A percentile compares a stretch with the other conserved stretches of the same genome.
Conservation (phyloP, 495 filamentous ascomycete species). For the Trichoderma parareesei region DNA sequence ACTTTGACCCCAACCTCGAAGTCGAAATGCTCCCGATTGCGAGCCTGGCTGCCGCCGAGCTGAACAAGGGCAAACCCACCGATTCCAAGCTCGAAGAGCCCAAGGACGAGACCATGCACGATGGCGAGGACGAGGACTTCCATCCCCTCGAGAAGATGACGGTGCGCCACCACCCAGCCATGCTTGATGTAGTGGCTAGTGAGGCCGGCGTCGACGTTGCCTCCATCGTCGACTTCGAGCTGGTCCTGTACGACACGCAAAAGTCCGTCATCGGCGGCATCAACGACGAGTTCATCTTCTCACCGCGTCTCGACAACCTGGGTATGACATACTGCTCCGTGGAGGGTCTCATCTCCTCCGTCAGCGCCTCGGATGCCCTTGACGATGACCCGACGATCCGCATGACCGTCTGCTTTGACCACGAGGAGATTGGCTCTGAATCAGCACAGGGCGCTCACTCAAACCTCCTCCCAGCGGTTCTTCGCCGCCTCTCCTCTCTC, state of each 20-base stretch:
- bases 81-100: constrained; percentile 24
- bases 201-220: constrained; percentile 59
- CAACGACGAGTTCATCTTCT: constrained; percentile 90
- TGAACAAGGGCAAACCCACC: constrained; percentile 51
- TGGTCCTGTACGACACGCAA: constrained; percentile 93
- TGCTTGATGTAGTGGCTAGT: constrained; percentile 79
- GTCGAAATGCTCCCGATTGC: constrained; percentile 90
- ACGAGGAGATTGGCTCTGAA: constrained; percentile 90
- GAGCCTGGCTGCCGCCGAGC: constrained; percentile 75
- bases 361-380: constrained; percentile 52
- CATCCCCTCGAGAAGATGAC: constrained; percentile 65
- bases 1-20: constrained; percentile 92
- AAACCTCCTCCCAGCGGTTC: constrained; percentile 79
- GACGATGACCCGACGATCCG: constrained; percentile 75
- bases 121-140: constrained; percentile 46
- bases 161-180: constrained; percentile 81
- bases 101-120: constrained; percentile 29
- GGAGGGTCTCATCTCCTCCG: constrained; percentile 70
- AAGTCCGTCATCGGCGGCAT: constrained; percentile 81
- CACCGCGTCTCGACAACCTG: constrained; percentile 85
- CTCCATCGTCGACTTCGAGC: constrained; percentile 86
- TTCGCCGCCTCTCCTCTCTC: constrained; percentile 78
- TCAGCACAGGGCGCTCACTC: constrained; percentile 92
- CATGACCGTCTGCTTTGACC: constrained; percentile 87
- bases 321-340: constrained; percentile 89